phyloP scores from a whole-genome alignment of 2,329 filamentous ascomycete genomes.

The Hirsutella rhossiliensis region DNA sequence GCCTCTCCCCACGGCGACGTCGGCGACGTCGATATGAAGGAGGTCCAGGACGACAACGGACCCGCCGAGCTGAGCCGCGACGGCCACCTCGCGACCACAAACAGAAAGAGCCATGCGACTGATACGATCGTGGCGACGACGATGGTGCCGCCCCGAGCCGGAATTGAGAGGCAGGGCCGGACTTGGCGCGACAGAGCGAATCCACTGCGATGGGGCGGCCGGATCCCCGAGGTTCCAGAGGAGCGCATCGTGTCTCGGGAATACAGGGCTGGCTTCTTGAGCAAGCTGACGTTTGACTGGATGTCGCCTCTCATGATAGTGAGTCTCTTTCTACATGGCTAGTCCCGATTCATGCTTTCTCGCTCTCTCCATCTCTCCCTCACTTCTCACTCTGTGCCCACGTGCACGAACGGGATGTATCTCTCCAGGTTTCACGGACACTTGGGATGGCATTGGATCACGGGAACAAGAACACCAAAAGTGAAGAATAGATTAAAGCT shows the following conservation, averaged over 20 bases:
- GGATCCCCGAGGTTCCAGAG: slow-evolving; percentile 41
- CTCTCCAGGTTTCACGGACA: no score
- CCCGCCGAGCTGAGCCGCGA: not conserved
- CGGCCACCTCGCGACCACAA: slow-evolving; percentile 17
- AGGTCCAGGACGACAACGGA: not conserved
- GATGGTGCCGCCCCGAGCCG: slow-evolving; percentile 19
- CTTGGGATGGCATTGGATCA: no score
- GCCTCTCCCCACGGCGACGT: no score
- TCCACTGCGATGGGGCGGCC: slow-evolving; percentile 49
- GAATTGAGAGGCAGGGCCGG: slow-evolving; percentile 18
- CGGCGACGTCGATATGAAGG: no score
- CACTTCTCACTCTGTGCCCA: not conserved
- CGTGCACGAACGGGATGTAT: not conserved
- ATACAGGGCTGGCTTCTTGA: slow-evolving; percentile 61
- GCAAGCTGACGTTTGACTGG: slow-evolving; percentile 75
- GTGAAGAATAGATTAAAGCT: not conserved
- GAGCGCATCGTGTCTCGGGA: slow-evolving; percentile 50
- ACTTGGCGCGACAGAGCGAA: slow-evolving; percentile 54
- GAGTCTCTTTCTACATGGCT: slow-evolving; percentile 23
- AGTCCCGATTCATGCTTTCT: not conserved
- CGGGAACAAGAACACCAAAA: no score
- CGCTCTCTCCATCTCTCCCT: no score
- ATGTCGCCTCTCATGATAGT: slow-evolving; percentile 77
- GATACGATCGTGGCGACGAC: slow-evolving; percentile 35
- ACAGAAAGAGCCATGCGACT: slow-evolving; percentile 44